These are phyloP conservation scores for Fusarium mexicanum DNA, from an alignment of 2,329 filamentous ascomycete species.

Conservation along the genomic window DNA sequence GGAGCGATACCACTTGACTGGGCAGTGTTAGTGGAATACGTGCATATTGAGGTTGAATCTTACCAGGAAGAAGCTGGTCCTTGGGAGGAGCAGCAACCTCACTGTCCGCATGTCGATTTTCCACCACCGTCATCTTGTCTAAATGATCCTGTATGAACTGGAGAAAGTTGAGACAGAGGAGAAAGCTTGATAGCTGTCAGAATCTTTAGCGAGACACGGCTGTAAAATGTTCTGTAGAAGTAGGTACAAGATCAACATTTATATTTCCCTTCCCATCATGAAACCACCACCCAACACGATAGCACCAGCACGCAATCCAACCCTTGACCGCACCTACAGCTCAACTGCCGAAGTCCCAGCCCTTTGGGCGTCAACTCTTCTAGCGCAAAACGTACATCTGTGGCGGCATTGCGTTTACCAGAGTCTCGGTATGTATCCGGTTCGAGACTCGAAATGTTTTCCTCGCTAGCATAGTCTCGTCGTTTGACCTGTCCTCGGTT, in stretches of 20 bases:
- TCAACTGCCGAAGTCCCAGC: slow-evolving; percentile 11
- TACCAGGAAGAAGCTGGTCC: slow-evolving; percentile 46
- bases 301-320: slow-evolving; percentile 23
- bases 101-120: slow-evolving; percentile 35
- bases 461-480: not conserved
- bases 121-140: slow-evolving; percentile 24
- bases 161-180: not conserved
- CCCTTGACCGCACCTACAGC: slow-evolving; percentile 4
- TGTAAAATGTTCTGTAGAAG: not conserved
- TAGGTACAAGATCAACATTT: slow-evolving; percentile 25
- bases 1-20: slow-evolving; percentile 75
- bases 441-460: not conserved
- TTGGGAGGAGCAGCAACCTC: slow-evolving; percentile 41
- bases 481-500: not conserved
- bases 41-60: not conserved
- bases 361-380: not conserved
- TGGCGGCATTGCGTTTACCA: slow-evolving; percentile 21
- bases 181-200: not conserved
- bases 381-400: slow-evolving; percentile 22
- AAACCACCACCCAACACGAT: not conserved
- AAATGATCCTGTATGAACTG: not conserved
- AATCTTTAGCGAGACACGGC: not conserved
- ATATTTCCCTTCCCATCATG: slow-evolving; percentile 26
- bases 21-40: not conserved
- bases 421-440: not conserved